A percentile compares a stretch with the other conserved stretches of the same genome.
phyloP scores from a whole-genome alignment of 768 basidiomycete genomes.

The Lactarius hatsudake region DNA sequence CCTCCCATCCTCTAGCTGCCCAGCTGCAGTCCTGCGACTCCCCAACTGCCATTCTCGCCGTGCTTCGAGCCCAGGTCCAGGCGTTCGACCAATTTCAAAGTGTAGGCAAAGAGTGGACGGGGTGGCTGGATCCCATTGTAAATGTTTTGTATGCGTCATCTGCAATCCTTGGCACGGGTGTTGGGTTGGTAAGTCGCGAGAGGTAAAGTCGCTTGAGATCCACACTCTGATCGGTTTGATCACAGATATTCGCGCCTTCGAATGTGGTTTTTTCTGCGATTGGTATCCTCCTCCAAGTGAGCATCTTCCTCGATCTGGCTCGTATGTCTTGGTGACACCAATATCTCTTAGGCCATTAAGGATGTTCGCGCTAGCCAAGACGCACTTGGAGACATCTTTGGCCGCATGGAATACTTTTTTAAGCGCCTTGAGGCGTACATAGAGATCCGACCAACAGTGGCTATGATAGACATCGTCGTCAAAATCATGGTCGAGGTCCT shows the following conservation, averaged over 20 bases:
- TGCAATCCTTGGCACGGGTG: background rate
- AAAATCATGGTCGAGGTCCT: background rate
- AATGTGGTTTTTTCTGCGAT: background rate
- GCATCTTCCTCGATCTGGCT: background rate
- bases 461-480: background rate
- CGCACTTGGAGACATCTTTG: background rate
- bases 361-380: background rate
- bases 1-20: background rate
- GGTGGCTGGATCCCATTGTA: background rate
- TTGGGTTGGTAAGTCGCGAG: background rate
- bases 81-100: background rate
- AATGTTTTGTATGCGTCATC: background rate
- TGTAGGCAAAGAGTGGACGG: background rate
- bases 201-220: background rate
- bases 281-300: background rate
- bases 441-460: background rate
- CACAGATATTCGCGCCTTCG: background rate
- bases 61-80: background rate
- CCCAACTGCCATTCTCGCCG: background rate
- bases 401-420: background rate
- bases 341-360: background rate
- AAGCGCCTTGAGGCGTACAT: background rate
- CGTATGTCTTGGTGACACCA: background rate
- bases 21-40: background rate
- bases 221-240: background rate